Conservation (phyloP, 1,139 yeast genomes). For the Kluyveromyces marxianus region DNA sequence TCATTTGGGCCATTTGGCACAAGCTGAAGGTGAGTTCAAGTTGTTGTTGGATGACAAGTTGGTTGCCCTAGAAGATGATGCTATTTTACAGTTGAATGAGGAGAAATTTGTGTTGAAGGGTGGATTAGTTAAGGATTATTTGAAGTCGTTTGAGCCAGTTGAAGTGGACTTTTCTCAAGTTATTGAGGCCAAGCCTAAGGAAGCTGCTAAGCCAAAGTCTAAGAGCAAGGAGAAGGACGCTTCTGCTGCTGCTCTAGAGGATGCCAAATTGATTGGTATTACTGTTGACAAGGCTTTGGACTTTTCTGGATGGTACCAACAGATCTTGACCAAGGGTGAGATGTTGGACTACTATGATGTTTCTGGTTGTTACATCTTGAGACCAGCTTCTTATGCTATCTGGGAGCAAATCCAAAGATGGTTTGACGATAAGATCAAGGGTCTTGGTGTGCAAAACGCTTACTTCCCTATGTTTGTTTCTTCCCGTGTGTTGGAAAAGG, state of each 20-base stretch:
- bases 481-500: slow-evolving; percentile 84
- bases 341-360: slow-evolving; percentile 98
- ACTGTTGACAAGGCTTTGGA: slow-evolving; percentile 89
- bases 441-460: slow-evolving; percentile 86
- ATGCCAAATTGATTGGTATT: slow-evolving; percentile 91
- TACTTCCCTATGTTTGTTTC: slow-evolving; percentile 99
- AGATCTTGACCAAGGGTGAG: slow-evolving; percentile 91
- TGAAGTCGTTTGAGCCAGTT: slow-evolving; percentile 46
- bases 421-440: slow-evolving; percentile 75
- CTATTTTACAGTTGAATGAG: slow-evolving; percentile 48
- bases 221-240: slow-evolving; percentile 18
- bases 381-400: slow-evolving; percentile 89
- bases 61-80: slow-evolving; percentile 32
- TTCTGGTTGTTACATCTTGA: slow-evolving; percentile 95
- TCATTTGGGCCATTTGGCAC: slow-evolving; percentile 51
- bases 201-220: slow-evolving; percentile 25
- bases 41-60: slow-evolving; percentile 58
- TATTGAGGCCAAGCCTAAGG: slow-evolving; percentile 35
- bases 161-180: slow-evolving; percentile 49
- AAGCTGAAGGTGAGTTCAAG: slow-evolving; percentile 54
- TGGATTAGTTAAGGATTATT: slow-evolving; percentile 43
- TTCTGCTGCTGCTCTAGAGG: slow-evolving; percentile 47
- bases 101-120: slow-evolving; percentile 52
- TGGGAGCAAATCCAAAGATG: slow-evolving; percentile 93
- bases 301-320: slow-evolving; percentile 96